Evolutionary conservation across 768 basidiomycete genomes (phyloP), one percentile per base, ranked within the genome.

Genomic region (Phlegmacium glaucopus): DNA sequence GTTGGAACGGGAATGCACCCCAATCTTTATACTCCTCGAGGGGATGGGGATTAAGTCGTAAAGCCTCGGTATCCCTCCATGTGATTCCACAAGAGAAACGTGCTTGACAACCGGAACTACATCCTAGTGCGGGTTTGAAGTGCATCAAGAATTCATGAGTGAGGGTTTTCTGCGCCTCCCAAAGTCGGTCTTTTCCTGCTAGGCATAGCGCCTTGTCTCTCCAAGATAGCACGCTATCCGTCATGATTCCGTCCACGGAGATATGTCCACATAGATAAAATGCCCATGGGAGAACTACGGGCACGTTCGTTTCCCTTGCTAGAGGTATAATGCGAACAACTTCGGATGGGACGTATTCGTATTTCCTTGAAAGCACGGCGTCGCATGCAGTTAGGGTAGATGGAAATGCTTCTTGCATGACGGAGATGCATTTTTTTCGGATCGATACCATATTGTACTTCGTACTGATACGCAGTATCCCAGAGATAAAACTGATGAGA

Each of bases 241-340:
- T 51, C 9, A 74, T 54, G 6, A 74, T 60, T 10, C 65, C 61
- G 17, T 69, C 65, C 15, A 61, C 60, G 11, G 53, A 36, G 29
- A 74, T 71, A 39, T 73, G 71, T 0, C 70, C 67, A 39, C 70
- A 73, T 44, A 74, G 69, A 45, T 74, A 74, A 53, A 70, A 73
- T 1, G 72, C 72, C 72, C 72, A 74, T 1, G 72, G 72, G 2
- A 74, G 67, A 18, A 74, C 64, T 41, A 63, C 66, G 7, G 69
- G 72, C 6, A 74, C 63, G 37, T 67, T 69, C 13, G 66, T 66
- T 42, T 66, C 64, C 11, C 69, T 61, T 9, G 72, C 72, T 17
- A 74, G 63, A 3, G 69, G 70, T 22, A 74, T 73, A 7, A 70
- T 63, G 30, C 69, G 66, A 27, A 72, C 69, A 42, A 74, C 65